Base-by-base conservation (phyloP, 352 stramenopile genomes). In the Sclerospora graminicola region DNA sequence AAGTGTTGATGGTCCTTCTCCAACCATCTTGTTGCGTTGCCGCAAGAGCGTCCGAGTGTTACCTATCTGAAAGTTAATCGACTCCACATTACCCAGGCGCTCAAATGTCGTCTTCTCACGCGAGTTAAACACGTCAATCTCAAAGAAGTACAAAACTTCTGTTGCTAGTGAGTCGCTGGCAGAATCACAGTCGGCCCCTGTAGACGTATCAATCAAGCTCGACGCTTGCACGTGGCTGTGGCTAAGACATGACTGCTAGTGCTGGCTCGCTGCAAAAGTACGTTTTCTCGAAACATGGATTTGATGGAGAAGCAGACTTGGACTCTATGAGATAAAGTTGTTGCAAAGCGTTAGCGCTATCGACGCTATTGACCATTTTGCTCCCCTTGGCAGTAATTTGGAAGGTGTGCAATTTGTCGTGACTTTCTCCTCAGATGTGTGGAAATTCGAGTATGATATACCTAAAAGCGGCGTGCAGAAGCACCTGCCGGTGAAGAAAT, bases 401-500 rank as follows among this genome's bases (percentile, higher is more conserved):
- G 57, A 23, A 2, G 61, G 69, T 13, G 65, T 86, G 2, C 60
- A 82, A 36, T 90, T 87, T 48, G 77, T 86, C 35, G 75, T 88
- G 43, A 90, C 63, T 19, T 93, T 93, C 51, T 80, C 84, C 31
- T 79, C 82, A 1, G 82, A 93, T 41, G 82, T 93, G 35, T 93
- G 82, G 82, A 93, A 93, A 60, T 93, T 93, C 43, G 79, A 93
- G 42, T 89, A 87, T 32, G 81, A 90, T 47, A 48, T 93, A 32
- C 81, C 81, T 1, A 93, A 57, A 93, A 93, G 54, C 73, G 81
- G 15, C 81, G 81, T 78, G 81, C 21, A 5, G 57, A 54, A 5
- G 41, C 34, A 19, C 57, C 48, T 24, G 41, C 43, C 0, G 48
- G 45, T 0, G 66, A 65, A 0, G 76, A 65, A 38, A 89, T 75